Evolutionary conservation across 331 rosid species (phyloP), one percentile per base, ranked within the genome.

Genomic region (Saraca asoca): DNA sequence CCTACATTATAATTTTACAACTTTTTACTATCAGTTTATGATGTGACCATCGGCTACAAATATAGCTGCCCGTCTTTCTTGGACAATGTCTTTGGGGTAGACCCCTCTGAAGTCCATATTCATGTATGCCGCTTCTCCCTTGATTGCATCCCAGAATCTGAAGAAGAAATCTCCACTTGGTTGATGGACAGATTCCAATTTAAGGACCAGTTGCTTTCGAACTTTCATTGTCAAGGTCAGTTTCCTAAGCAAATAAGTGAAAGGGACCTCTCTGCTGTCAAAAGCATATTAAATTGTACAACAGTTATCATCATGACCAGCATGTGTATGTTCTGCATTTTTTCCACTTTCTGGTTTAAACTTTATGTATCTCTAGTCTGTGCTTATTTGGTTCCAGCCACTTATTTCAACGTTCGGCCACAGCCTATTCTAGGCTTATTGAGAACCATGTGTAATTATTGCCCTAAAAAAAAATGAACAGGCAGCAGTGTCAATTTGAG

Each of bases 21-120:
- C 64, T 72, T 64, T 72, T 39, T 17, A 43, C 58, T 74, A 49
- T 29, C 83, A 89, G 96, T 89, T 68, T 89, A 89, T 83, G 94
- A 89, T 55, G 73, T 89, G 31, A 87, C 96, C 58, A 84, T 89
- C 35, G 89, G 82, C 82, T 89, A 89, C 82, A 82, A 81, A 74
- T 51, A 79, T 63, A 59, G 81, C 68, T 84, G 87, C 69, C 96
- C 96, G 9, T 79, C 96, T 67, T 89, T 89, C 75, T 60, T 87
- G 65, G 96, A 89, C 82, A 89, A 89, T 59, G 94, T 84, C 33
- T 77, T 71, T 44, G 96, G 94, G 31, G 31, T 24, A 3, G 31
- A 24, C 3, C 20, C 78, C 84, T 72, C 94, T 7, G 96, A 87
- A 79, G 96, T 89, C 68, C 96, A 89, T 78, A 77, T 89, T 12